phyloP scores from a whole-genome alignment of 805 yeast genomes.

The Starmerella roubikii region DNA sequence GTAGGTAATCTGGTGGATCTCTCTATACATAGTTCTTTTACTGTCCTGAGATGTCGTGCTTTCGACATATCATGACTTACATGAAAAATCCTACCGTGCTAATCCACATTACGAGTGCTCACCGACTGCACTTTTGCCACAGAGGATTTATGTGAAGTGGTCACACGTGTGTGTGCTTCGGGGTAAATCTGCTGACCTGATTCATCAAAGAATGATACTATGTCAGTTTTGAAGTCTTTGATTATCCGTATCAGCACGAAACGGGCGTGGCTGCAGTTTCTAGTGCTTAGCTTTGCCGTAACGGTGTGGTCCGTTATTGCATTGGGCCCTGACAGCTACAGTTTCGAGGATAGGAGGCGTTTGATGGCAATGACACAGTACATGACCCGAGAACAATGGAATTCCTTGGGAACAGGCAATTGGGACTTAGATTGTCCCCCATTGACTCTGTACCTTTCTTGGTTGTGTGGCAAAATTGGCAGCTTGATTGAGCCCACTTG shows the following conservation, averaged over 20 bases:
- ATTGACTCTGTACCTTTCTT: conserved; percentile 85
- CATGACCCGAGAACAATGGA: conserved; percentile 69
- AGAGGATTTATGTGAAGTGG: no score
- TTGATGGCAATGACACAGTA: conserved; percentile 88
- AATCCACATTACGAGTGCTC: no score
- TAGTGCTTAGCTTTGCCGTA: conserved; percentile 42
- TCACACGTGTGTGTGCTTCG: no score
- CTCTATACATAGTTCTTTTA: no score
- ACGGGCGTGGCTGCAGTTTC: conserved; percentile 79
- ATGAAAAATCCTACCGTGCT: no score
- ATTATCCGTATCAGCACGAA: conserved; percentile 7
- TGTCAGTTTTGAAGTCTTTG: conserved; percentile 4
- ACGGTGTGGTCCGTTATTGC: conserved; percentile 77
- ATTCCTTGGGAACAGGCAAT: conserved; percentile 72
- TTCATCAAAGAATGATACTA: no score
- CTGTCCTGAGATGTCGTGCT: no score
- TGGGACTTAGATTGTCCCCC: conserved; percentile 99
- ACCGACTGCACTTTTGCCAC: no score
- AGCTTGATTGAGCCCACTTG: conserved; percentile 47
- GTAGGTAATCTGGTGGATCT: no score
- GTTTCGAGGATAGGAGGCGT: conserved; percentile 95
- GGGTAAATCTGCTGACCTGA: no score
- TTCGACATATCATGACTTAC: no score
- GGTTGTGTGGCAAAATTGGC: conserved; percentile 61
- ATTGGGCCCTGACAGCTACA: conserved; percentile 83